Evolutionary conservation across 2,329 filamentous ascomycete species (phyloP).

Genomic region (Coniella vitis): DNA sequence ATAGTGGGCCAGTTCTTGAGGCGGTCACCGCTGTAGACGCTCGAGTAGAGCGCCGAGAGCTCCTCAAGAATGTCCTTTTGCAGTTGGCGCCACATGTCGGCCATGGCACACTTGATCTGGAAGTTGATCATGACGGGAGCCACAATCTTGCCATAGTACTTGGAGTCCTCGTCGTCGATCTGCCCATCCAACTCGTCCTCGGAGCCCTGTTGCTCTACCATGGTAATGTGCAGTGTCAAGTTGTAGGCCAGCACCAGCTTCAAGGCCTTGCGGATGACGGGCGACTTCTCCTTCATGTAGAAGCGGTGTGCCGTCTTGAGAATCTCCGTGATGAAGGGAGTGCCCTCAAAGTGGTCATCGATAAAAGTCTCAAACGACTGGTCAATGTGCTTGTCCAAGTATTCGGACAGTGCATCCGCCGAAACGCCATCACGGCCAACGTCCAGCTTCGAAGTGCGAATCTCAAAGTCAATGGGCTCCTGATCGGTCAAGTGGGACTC

Average conservation of each 20-base stretch:
- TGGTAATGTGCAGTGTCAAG: conserved; percentile 86
- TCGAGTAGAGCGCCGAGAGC: conserved; percentile 87
- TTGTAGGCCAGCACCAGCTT: conserved; percentile 96
- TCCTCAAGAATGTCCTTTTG: conserved; percentile 96
- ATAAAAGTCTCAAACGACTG: conserved; percentile 88
- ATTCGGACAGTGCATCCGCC: conserved; percentile 73
- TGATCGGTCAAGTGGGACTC: conserved; percentile 65
- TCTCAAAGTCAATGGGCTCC: conserved; percentile 73
- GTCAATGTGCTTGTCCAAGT: conserved; percentile 92
- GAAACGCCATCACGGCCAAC: conserved; percentile 86
- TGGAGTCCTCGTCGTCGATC: conserved; percentile 80
- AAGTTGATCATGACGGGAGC: conserved; percentile 99
- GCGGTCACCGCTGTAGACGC: conserved; percentile 93
- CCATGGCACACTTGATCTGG: conserved; percentile 95
- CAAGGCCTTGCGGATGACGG: conserved; percentile 88
- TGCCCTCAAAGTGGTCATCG: conserved; percentile 93
- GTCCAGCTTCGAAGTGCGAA: conserved; percentile 81
- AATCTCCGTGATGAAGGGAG: conserved; percentile 90
- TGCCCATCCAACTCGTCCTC: conserved; percentile 73
- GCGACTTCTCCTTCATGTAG: conserved; percentile 80
- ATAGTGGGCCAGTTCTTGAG: conserved; percentile 99
- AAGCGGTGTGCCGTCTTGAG: conserved; percentile 93
- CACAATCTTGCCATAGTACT: conserved; percentile 82
- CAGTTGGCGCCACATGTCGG: conserved; percentile 95
- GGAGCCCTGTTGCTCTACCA: conserved; percentile 82